A percentile compares a stretch with the other conserved stretches of the same genome.
Evolutionary conservation across 805 yeast species (phyloP).

Genomic region (Lipomyces orientalis): DNA sequence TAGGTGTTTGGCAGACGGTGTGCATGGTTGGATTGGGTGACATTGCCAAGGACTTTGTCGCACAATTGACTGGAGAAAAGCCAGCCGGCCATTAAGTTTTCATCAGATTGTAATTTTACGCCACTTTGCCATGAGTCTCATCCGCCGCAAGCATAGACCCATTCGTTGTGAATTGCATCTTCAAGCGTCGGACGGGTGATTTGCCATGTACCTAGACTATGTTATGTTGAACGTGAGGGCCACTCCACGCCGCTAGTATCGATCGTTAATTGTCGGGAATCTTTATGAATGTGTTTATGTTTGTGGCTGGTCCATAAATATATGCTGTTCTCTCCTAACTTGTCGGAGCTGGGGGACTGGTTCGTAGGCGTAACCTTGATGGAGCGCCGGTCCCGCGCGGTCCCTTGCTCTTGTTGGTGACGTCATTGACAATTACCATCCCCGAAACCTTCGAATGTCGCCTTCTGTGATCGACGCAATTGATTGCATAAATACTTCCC

Average conservation of each 20-base stretch:
- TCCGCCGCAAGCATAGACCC: neutral
- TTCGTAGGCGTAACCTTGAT: neutral
- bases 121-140: neutral
- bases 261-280: neutral
- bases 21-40: conserved; percentile 99
- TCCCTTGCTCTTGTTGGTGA: neutral
- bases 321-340: neutral
- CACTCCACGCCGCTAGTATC: neutral
- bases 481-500: neutral
- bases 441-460: neutral
- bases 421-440: neutral
- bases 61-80: conserved; percentile 62
- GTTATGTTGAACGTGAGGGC: neutral
- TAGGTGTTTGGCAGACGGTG: conserved; percentile 92
- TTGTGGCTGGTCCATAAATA: neutral
- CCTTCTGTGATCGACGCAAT: neutral
- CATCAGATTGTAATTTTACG: neutral
- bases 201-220: neutral
- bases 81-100: conserved; percentile 53
- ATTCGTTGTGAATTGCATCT: neutral
- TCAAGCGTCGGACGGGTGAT: neutral
- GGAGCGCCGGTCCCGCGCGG: no score
- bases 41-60: conserved; percentile 77
- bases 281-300: neutral
- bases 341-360: no score